A percentile compares a stretch with the other conserved stretches of the same genome.
phyloP scores from a whole-genome alignment of 805 yeast species.

The Cyberlindnera samutprakarnensis region DNA sequence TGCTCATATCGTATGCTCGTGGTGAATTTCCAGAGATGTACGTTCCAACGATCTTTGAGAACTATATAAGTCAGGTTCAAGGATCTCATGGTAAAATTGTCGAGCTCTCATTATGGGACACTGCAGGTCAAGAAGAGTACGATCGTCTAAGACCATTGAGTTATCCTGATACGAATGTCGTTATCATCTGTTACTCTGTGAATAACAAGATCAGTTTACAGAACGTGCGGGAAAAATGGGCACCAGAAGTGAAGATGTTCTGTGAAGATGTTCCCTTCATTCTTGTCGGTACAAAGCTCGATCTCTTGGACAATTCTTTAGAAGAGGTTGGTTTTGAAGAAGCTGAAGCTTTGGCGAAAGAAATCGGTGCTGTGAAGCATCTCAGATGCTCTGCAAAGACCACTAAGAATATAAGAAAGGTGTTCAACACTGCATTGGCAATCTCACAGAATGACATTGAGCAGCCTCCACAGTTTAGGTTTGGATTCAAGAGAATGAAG shows the following conservation, averaged over 20 bases:
- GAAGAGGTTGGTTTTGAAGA: constrained; percentile 37
- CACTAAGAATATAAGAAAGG: constrained; percentile 55
- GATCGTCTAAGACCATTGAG: constrained; percentile 72
- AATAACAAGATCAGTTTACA: constrained; percentile 55
- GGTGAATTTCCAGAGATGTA: constrained; percentile 65
- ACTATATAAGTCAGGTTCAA: constrained; percentile 53
- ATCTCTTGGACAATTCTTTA: constrained; percentile 31
- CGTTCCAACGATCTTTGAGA: constrained; percentile 81
- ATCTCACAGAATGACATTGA: constrained; percentile 16
- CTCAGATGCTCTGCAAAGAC: constrained; percentile 74
- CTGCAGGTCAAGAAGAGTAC: no score
- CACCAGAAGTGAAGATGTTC: constrained; percentile 76
- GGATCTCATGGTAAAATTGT: constrained; percentile 42
- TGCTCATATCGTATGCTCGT: constrained; percentile 57
- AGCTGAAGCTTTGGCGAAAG: constrained; percentile 37
- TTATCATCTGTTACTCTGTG: constrained; percentile 70
- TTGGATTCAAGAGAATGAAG: constrained; percentile 3
- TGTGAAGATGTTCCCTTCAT: constrained; percentile 75
- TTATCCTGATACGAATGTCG: constrained; percentile 71
- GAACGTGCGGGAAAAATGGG: constrained; percentile 78
- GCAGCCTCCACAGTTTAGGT: constrained; percentile 1
- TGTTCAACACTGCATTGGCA: constrained; percentile 53
- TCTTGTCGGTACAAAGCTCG: constrained; percentile 79
- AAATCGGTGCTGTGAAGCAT: constrained; percentile 63
- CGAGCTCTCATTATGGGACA: constrained; percentile 80